Percentiles rank a stretch among this genome's conserved stretches.
These are phyloP conservation scores for Phytophthora crassamura DNA, from an alignment of 352 stramenopile genomes.

Conservation along the genomic window DNA sequence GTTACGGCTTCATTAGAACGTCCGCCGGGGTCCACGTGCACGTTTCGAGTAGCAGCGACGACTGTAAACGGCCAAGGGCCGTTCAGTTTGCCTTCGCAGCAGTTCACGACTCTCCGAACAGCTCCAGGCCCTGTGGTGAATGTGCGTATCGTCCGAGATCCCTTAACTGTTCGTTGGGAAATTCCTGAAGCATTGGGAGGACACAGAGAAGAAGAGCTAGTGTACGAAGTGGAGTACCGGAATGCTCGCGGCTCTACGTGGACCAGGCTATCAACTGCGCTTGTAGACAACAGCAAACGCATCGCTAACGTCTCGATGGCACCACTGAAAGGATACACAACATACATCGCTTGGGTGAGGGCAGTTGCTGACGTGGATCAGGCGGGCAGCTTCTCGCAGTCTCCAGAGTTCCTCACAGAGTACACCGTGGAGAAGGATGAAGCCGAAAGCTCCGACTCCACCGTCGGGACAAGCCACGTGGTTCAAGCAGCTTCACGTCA, in stretches of 20 bases:
- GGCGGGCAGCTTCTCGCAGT: constrained; percentile 35
- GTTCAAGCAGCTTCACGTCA: constrained; percentile 39
- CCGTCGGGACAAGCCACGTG: constrained; percentile 14
- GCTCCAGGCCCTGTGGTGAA: constrained; percentile 31
- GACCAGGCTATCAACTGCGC: constrained; percentile 23
- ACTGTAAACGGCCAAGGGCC: constrained; percentile 63
- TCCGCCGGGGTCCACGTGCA: constrained; percentile 52
- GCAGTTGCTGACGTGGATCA: constrained; percentile 37
- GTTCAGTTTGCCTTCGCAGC: constrained; percentile 50
- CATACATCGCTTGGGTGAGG: constrained; percentile 51
- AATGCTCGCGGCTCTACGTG: constrained; percentile 50
- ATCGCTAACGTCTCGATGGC: constrained; percentile 17
- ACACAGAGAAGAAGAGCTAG: constrained; percentile 7
- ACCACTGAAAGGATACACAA: constrained; percentile 41
- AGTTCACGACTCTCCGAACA: constrained; percentile 37
- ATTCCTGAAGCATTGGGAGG: constrained; percentile 35
- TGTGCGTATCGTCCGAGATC: constrained; percentile 32
- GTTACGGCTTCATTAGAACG: constrained; percentile 36
- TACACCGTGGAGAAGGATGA: constrained; percentile 14
- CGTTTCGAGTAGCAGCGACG: constrained; percentile 58
- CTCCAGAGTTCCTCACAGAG: constrained; percentile 49
- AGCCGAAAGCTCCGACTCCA: neutral
- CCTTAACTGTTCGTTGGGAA: constrained; percentile 48
- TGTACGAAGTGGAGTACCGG: constrained; percentile 62
- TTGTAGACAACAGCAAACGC: constrained; percentile 16